Conservation (phyloP, 176 grass and related monocot species). For the Themeda triandra region DNA sequence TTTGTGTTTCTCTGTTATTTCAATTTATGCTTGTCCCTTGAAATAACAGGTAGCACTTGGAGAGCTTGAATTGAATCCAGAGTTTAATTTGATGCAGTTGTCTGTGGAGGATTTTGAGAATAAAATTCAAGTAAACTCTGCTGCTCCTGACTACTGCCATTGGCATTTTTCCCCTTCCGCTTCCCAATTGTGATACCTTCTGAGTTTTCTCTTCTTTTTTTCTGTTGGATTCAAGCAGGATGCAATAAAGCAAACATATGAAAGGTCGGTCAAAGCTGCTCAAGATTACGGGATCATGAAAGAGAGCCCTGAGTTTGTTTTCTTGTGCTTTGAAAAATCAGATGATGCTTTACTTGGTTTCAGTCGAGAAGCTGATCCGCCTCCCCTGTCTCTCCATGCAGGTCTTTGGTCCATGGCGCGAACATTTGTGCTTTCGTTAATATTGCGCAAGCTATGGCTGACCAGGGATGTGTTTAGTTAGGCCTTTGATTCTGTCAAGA, state of each 20-base stretch:
- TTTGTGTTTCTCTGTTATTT: not conserved
- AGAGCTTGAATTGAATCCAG: conserved; percentile 92
- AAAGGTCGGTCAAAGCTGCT: no score
- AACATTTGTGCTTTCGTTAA: conserved; percentile 92
- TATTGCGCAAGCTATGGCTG: conserved; percentile 94
- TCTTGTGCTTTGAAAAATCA: conserved; percentile 4
- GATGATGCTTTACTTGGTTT: not conserved
- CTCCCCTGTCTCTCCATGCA: conserved; percentile 17
- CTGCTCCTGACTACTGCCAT: not conserved
- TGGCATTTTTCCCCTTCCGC: not conserved
- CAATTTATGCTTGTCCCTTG: conserved; percentile 12
- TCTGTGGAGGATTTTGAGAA: conserved; percentile 89
- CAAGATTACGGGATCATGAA: conserved; percentile 47
- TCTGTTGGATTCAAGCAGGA: conserved; percentile 54
- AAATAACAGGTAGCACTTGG: conserved; percentile 82
- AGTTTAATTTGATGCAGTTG: conserved; percentile 91
- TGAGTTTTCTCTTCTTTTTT: not conserved
- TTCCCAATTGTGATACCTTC: not conserved
- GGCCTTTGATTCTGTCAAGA: conserved; percentile 17
- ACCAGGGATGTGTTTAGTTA: conserved; percentile 89
- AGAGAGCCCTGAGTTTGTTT: conserved; percentile 84
- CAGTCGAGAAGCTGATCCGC: conserved; percentile 26
- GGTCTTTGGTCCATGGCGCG: conserved; percentile 81
- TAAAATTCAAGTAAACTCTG: conserved; percentile 77
- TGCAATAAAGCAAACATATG: conserved; percentile 39